Percentiles rank a stretch among this genome's conserved stretches.
Evolutionary conservation across 306 rosid species (phyloP).

Genomic region (Clitoria ternatea): DNA sequence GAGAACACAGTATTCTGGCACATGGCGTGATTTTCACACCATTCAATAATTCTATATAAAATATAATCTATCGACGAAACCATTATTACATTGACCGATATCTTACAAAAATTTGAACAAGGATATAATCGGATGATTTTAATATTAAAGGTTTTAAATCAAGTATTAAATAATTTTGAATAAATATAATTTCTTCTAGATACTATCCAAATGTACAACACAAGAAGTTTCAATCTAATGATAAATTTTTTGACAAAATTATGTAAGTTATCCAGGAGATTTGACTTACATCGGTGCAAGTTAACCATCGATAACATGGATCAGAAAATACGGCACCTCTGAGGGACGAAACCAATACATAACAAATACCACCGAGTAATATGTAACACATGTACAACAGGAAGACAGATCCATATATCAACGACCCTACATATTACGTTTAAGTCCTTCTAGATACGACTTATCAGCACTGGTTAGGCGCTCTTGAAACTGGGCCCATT

Average conservation of each 20-base stretch:
- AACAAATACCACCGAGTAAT: constrained; percentile 21
- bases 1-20: too few relatives aligned
- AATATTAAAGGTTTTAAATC: too few relatives aligned
- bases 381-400: constrained; percentile 39
- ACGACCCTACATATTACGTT: constrained; percentile 33
- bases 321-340: neutral
- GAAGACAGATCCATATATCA: constrained; percentile 8
- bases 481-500: constrained; percentile 86
- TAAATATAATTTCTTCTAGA: neutral
- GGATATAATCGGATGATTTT: neutral
- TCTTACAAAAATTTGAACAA: too few relatives aligned
- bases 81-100: too few relatives aligned
- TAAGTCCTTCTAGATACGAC: constrained; percentile 37
- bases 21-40: neutral
- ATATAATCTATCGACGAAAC: too few relatives aligned
- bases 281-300: neutral
- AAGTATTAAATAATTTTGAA: neutral
- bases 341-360: constrained; percentile 22
- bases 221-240: neutral
- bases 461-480: constrained; percentile 74
- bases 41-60: neutral
- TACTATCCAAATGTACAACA: neutral
- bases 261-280: neutral
- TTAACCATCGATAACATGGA: neutral
- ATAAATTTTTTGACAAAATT: too few relatives aligned